Percentiles rank a stretch among this genome's conserved stretches.
Evolutionary conservation across 176 grass and related monocot genomes (phyloP).

Genomic region (Carex kokanica): DNA sequence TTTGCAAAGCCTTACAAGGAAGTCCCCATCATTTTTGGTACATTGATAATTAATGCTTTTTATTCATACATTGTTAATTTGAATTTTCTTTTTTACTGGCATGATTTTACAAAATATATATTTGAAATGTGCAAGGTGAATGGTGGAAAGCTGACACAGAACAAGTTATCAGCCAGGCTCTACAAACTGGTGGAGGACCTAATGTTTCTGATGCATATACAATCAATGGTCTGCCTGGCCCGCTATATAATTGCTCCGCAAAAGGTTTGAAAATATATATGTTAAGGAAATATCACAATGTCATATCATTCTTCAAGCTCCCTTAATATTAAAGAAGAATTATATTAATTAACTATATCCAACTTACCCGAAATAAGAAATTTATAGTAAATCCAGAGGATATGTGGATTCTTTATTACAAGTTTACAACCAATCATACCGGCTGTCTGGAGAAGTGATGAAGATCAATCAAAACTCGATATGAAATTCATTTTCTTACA

Average conservation of each 20-base stretch:
- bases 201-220: constrained; percentile 87
- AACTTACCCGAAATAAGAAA: background rate
- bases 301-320: background rate
- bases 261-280: constrained; percentile 9
- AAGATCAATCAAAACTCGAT: background rate
- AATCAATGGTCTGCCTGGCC: constrained; percentile 61
- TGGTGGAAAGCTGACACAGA: constrained; percentile 89
- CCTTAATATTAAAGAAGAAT: background rate
- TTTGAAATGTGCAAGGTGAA: constrained; percentile 40
- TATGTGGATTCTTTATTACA: background rate
- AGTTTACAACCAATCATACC: background rate
- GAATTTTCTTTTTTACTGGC: background rate
- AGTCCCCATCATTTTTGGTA: constrained; percentile 53
- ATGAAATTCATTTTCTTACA: background rate
- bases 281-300: background rate
- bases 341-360: background rate
- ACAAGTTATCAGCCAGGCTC: constrained; percentile 51
- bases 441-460: background rate
- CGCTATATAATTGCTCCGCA: constrained; percentile 58
- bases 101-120: background rate
- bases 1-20: constrained; percentile 61
- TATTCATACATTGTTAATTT: background rate
- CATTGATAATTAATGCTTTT: background rate
- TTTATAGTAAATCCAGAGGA: background rate
- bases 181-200: constrained; percentile 52